Base-by-base conservation (phyloP, 2,329 filamentous ascomycete species). In the Didymella segeticola region DNA sequence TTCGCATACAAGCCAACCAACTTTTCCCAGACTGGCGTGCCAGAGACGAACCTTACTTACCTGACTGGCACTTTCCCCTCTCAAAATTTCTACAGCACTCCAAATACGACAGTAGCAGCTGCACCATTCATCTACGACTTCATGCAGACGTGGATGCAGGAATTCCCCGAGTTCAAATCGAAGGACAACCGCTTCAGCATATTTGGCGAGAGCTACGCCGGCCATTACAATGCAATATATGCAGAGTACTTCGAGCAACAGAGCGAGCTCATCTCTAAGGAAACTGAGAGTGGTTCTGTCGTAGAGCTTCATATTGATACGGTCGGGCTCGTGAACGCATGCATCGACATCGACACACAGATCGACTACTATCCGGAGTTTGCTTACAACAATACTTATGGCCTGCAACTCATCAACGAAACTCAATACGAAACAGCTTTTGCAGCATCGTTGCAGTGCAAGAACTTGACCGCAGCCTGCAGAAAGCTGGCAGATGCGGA, bases 371-470 rank as follows among this genome's bases (percentile, higher is more conserved):
- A 82, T 59, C 77, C 80, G 1, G 61, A 74, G 2, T 80, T 84
- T 60, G 78, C 83, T 0, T 82, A 79, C 67, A 83, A 86, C 68
- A 86, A 86, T 57, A 83, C 83, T 2, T 87, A 86, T 56, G 79
- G 78, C n/a, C 76, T 86, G 31, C 61, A 81, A 49, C 73, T 79
- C 1, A 77, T 83, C 62, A 82, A 81, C 55, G 65, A 81, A 39
- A 77, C 77, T 4, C 68, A 78, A 5, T 80, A 81, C 49, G 70
- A 80, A 2, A 62, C 67, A n/a, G 78, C 6, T 78, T 80, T 53
- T 75, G 76, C 43, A 71, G 72, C 6, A 68, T 75, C 1, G 79
- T 76, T 2, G 85, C 85, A 7, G n/a, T 85, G 83, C 59, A 76
- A 77, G 9, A 83, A 86, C 38, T 77, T 79, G 49, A 80, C 87